A percentile compares a stretch with the other conserved stretches of the same genome.
These are phyloP conservation scores for Eucalyptus tenuipes DNA, from an alignment of 345 rosid species.

Conservation along the genomic window DNA sequence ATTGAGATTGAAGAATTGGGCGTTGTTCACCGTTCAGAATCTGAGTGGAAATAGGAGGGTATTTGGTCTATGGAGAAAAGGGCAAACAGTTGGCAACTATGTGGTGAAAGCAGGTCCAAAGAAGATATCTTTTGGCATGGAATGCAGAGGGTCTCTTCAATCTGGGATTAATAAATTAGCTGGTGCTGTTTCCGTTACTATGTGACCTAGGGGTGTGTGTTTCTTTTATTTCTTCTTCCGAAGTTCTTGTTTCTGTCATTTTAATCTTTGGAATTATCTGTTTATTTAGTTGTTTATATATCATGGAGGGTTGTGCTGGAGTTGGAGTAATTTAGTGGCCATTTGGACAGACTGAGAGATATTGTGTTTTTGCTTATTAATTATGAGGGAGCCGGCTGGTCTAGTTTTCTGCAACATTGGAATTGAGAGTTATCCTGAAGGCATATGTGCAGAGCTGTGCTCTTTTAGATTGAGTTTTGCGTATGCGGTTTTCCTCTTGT, in stretches of 20 bases:
- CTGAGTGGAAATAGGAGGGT: background rate
- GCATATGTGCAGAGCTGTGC: background rate
- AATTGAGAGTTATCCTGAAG: background rate
- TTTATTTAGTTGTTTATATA: rapidly evolving
- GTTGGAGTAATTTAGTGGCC: background rate
- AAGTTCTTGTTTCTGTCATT: background rate
- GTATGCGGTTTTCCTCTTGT: background rate
- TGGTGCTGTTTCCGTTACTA: slow-evolving; percentile 76
- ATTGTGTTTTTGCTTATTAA: background rate
- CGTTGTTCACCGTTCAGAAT: background rate
- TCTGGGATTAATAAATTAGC: slow-evolving; percentile 83
- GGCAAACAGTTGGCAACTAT: background rate
- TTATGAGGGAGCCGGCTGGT: background rate
- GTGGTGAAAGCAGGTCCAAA: slow-evolving; percentile 52
- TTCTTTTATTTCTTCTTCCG: background rate
- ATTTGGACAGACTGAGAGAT: background rate
- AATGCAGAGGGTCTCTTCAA: slow-evolving; percentile 55
- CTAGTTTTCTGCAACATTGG: background rate
- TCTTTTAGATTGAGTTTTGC: background rate
- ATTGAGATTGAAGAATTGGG: background rate
- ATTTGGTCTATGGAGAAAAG: background rate
- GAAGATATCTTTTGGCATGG: slow-evolving; percentile 52
- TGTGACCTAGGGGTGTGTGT: slow-evolving; percentile 60
- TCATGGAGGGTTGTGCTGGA: background rate
- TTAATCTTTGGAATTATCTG: slow-evolving; percentile 41